Percentiles rank a stretch among this genome's conserved stretches.
Conservation (phyloP, 441 rosid genomes). For the Biscutella laevigata region DNA sequence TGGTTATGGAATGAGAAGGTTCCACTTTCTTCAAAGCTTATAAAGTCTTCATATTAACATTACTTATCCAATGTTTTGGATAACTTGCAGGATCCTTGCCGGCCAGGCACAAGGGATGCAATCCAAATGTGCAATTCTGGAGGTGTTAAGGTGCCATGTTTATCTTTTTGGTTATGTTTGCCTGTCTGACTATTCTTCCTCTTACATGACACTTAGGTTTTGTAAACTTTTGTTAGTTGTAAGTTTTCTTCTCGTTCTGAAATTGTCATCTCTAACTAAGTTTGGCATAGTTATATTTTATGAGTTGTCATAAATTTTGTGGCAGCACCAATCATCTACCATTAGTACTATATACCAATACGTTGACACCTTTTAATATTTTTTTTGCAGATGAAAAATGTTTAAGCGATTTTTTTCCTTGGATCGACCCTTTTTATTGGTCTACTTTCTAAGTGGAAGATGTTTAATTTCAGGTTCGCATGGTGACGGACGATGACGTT, state of each 20-base stretch:
- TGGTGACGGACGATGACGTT: conserved; percentile 81
- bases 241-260: conserved; percentile 8
- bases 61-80: background rate
- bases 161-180: background rate
- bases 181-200: background rate
- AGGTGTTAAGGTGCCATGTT: conserved; percentile 56
- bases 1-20: background rate
- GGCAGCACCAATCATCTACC: background rate
- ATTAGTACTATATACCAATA: background rate
- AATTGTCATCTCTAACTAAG: background rate
- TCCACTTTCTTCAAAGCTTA: background rate
- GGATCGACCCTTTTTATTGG: background rate
- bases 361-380: background rate
- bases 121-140: conserved; percentile 49
- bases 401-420: background rate
- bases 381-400: background rate
- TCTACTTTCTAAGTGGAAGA: background rate
- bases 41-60: background rate
- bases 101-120: conserved; percentile 49
- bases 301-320: conserved; percentile 1
- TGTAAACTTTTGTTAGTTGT: background rate
- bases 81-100: conserved; percentile 75
- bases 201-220: background rate
- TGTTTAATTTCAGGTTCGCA: conserved; percentile 48
- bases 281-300: background rate